These are phyloP conservation scores for Phytophthora sp. DNA, from an alignment of 352 stramenopile genomes.

Conservation along the genomic window DNA sequence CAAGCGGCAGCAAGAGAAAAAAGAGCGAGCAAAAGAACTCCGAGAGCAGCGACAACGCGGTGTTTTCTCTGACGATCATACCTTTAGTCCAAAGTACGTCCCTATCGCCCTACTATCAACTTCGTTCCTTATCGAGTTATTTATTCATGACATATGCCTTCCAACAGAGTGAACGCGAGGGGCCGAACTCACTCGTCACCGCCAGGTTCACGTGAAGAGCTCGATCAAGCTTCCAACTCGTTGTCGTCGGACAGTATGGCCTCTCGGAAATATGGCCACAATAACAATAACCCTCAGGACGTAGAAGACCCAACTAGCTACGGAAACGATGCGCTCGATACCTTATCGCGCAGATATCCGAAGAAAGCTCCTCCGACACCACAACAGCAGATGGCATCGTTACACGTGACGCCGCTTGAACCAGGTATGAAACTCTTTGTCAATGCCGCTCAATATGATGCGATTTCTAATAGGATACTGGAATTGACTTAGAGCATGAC, in stretches of 20 bases:
- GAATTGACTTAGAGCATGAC: slow-evolving; percentile 74
- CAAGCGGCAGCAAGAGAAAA: slow-evolving; percentile 79
- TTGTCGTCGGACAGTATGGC: slow-evolving; percentile 28
- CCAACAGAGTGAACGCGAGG: slow-evolving; percentile 54
- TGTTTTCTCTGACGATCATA: slow-evolving; percentile 79
- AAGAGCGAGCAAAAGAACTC: slow-evolving; percentile 77
- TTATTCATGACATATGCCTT: not conserved
- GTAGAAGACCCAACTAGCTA: slow-evolving; percentile 24
- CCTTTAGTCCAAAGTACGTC: slow-evolving; percentile 76
- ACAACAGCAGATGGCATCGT: slow-evolving; percentile 30
- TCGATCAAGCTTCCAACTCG: slow-evolving; percentile 39
- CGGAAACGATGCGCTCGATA: slow-evolving; percentile 61
- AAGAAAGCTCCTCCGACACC: slow-evolving; percentile 47
- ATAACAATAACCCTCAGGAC: slow-evolving; percentile 63
- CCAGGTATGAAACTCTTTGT: slow-evolving; percentile 46
- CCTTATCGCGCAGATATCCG: slow-evolving; percentile 66
- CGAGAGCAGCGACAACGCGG: slow-evolving; percentile 69
- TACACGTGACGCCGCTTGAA: slow-evolving; percentile 42
- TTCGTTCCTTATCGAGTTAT: not conserved
- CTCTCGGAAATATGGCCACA: slow-evolving; percentile 40
- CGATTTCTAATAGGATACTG: slow-evolving; percentile 36
- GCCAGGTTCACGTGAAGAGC: slow-evolving; percentile 60
- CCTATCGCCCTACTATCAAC: not conserved
- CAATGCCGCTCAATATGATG: too few species aligned
- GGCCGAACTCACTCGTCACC: slow-evolving; percentile 24